Evolutionary conservation across 805 yeast species (phyloP), one percentile per base, ranked within the genome.

Genomic region (Kluyveromyces wickerhamii): DNA sequence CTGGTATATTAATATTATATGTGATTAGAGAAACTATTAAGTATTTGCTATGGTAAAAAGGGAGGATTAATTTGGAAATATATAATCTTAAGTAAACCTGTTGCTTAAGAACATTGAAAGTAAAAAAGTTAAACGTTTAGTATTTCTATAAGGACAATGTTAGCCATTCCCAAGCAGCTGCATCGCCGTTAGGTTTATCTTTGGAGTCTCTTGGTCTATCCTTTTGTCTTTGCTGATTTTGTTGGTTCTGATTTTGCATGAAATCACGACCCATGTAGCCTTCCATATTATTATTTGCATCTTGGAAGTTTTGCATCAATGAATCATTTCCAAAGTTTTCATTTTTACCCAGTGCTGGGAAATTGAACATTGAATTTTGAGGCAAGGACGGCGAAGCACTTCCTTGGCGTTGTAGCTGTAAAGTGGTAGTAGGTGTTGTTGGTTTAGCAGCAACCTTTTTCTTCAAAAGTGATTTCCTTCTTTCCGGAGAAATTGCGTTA

Each of bases 161-260:
- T 14, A 39, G 27, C 42, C 42, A 39, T 17, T 39, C 42, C 42
- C 42, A 39, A 27, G 29, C 33, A 16, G 39, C 28, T 15, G 27
- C 32, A 10, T 39, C 42, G 18, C 39, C 42, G 14, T 33, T 32
- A 5, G 33, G 12, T 15, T 30, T 30, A 7, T 10, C 17, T 7
- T 10, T 21, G 12, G n/a, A 26, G 29, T 10, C 16, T 26, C 16
- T 13, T 11, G 12, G 17, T 16, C 12, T 13, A 13, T 6, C 14
- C 7, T 16, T 21, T 18, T 2, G 33, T 6, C 10, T 30, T 12
- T 30, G 21, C 12, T 21, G 19, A 9, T 7, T 19, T 21, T 8
- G 33, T 9, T n/a, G 16, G n/a, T 12, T 3, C 21, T 30, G 33
- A 4, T 30, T 26, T 7, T 13, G 29, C 8, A 26, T 26, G 18